Evolutionary conservation across 2,329 filamentous ascomycete species (phyloP), one percentile per base, ranked within the genome.

Genomic region (Beauveria sp.): DNA sequence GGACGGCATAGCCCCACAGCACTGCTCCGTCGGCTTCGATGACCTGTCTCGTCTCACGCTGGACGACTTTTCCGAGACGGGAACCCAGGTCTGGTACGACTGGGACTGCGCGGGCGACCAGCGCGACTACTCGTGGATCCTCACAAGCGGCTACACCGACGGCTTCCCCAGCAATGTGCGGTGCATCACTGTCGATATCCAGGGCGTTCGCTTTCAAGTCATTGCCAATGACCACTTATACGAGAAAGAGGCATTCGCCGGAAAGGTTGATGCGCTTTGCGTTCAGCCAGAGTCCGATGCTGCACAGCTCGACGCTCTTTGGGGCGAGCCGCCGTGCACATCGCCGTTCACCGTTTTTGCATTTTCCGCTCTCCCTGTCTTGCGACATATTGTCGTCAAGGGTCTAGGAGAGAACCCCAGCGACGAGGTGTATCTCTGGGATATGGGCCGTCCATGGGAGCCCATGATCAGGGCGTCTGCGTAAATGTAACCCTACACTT

Each of bases 61-160:
- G 9, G 70, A 73, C 56, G 76, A 77, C 66, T 73, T 72, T 50
- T 77, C 75, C 2, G 68, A 69, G 42, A 40, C 56, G 20, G 76
- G 76, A 16, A 77, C 76, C 1, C 72, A 75, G 54, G 75, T 77
- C 34, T 77, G 76, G 76, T 77, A 75, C 66, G 75, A 76, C 61
- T 75, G 72, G 71, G 71, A 72, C 61, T 73, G 73, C 66, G 72
- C 68, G 58, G 75, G 75, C 40, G 74, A 77, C 63, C 70, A 68
- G 52, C 69, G 67, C 2, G 70, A 72, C 56, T 70, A 73, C 53
- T 71, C 72, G 1, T 77, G 75, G 75, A 63, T 73, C 22, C 65
- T 77, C 45, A 70, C 69, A 64, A 65, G 68, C 7, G 73, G 71
- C n/a, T 65, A 64, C 60, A 65, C 70, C 7, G 65, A 69, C 40